Conservation (phyloP, 129 eudicot genomes). For the Flaveria trinervia region DNA sequence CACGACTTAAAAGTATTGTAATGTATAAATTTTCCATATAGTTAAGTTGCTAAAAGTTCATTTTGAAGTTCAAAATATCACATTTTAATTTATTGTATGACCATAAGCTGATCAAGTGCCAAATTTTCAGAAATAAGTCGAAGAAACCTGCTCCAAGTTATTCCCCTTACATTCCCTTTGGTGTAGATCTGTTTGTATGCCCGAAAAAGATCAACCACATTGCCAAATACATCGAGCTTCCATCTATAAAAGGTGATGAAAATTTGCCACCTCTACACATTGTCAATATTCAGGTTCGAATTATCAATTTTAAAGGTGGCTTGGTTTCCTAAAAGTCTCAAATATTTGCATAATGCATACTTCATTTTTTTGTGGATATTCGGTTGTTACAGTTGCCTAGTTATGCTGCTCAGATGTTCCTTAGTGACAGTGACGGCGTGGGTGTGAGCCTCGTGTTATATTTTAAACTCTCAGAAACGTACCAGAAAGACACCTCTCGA, state of each 20-base stretch:
- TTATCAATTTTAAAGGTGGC: background rate
- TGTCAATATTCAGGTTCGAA: constrained; percentile 78
- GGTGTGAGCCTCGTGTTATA: constrained; percentile 88
- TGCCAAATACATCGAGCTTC: constrained; percentile 88
- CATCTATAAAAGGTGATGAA: constrained; percentile 55
- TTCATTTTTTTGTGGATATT: background rate
- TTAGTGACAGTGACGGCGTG: constrained; percentile 81
- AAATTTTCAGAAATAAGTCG: constrained; percentile 71
- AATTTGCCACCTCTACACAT: constrained; percentile 66
- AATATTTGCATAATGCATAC: background rate
- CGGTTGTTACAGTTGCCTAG: constrained; percentile 66
- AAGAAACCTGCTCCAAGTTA: constrained; percentile 73
- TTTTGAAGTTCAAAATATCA: background rate
- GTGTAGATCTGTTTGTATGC: constrained; percentile 72
- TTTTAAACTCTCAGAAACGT: constrained; percentile 64
- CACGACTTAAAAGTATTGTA: background rate
- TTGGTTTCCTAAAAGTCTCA: background rate
- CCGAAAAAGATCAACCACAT: constrained; percentile 74
- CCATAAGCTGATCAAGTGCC: background rate
- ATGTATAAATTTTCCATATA: background rate
- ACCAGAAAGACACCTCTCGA: constrained; percentile 55
- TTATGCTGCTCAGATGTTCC: constrained; percentile 79
- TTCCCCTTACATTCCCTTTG: constrained; percentile 75
- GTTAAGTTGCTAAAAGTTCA: background rate
- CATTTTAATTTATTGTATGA: background rate